Percentiles rank a stretch among this genome's conserved stretches.
Evolutionary conservation across 495 filamentous ascomycete genomes (phyloP).

Genomic region (Mycothermus thermophilus): DNA sequence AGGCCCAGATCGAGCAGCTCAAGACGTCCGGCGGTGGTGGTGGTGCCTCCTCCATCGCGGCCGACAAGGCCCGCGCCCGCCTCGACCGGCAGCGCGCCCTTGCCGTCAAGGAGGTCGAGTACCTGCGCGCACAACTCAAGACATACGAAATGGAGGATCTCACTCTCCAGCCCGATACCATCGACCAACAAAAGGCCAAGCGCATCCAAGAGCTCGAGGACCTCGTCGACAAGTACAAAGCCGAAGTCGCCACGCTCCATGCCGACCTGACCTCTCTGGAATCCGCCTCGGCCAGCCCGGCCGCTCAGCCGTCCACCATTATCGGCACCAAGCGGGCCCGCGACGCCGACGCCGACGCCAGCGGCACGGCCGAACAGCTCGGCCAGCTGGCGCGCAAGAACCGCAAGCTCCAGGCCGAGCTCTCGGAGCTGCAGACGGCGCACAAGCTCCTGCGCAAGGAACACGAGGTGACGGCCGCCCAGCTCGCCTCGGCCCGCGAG

Average conservation of each 20-base stretch:
- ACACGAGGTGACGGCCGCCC: constrained; percentile 52
- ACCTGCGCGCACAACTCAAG: constrained; percentile 82
- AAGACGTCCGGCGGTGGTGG: constrained; percentile 33
- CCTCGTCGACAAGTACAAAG: constrained; percentile 74
- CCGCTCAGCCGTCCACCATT: constrained; percentile 15
- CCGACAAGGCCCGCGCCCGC: constrained; percentile 50
- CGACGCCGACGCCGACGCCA: constrained; percentile 42
- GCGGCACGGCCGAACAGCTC: constrained; percentile 65
- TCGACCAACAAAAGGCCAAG: constrained; percentile 59
- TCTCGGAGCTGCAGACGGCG: constrained; percentile 51
- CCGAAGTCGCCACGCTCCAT: constrained; percentile 63
- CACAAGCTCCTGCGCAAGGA: constrained; percentile 58
- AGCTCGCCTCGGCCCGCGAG: constrained; percentile 56
- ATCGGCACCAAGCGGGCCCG: constrained; percentile 46
- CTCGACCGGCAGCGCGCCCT: constrained; percentile 71
- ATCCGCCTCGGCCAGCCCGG: constrained; percentile 16
- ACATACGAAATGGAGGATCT: constrained; percentile 80
- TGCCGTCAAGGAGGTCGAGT: constrained; percentile 83
- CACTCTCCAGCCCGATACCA: constrained; percentile 64
- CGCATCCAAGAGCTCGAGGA: constrained; percentile 73
- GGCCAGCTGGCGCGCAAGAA: constrained; percentile 76
- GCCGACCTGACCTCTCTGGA: constrained; percentile 56
- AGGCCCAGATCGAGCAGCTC: constrained; percentile 56
- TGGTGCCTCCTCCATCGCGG: constrained; percentile 28
- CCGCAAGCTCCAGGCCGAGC: constrained; percentile 66